phyloP scores from a whole-genome alignment of 2,329 filamentous ascomycete species.

The Ceratocystis eucalypticola region DNA sequence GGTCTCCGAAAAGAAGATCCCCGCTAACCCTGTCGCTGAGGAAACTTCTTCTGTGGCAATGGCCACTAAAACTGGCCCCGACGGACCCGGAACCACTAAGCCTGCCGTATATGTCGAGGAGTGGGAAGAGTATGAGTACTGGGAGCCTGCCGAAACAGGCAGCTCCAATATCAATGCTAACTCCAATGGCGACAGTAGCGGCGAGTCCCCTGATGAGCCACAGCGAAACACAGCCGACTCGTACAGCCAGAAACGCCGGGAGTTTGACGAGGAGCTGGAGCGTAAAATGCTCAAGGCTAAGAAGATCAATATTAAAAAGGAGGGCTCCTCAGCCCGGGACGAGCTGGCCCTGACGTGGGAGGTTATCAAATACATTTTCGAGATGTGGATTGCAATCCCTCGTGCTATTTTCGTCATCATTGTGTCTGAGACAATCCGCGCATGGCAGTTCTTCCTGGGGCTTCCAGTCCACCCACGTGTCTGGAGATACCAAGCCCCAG shows the following conservation, averaged over 20 bases:
- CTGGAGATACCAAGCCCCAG: slow-evolving; percentile 35
- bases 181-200: neutral
- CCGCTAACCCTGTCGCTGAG: neutral
- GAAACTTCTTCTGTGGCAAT: neutral
- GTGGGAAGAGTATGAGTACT: slow-evolving; percentile 12
- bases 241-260: neutral
- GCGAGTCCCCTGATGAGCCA: slow-evolving; percentile 23
- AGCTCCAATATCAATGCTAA: neutral
- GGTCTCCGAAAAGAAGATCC: neutral
- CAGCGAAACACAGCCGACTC: slow-evolving; percentile 17
- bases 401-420: slow-evolving; percentile 25
- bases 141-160: slow-evolving; percentile 12
- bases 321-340: slow-evolving; percentile 24
- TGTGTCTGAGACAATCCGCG: slow-evolving; percentile 32
- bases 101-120: slow-evolving; percentile 4
- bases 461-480: slow-evolving; percentile 37
- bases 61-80: slow-evolving; percentile 3
- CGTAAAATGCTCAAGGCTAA: slow-evolving; percentile 22
- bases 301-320: slow-evolving; percentile 32
- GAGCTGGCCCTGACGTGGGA: slow-evolving; percentile 24
- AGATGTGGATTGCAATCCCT: slow-evolving; percentile 57
- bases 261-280: slow-evolving; percentile 26
- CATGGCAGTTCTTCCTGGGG: slow-evolving; percentile 40
- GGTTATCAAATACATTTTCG: slow-evolving; percentile 22
- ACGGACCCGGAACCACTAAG: slow-evolving; percentile 3